Evolutionary conservation across 768 basidiomycete species (phyloP).

Genomic region (Rhizopogon sp.): DNA sequence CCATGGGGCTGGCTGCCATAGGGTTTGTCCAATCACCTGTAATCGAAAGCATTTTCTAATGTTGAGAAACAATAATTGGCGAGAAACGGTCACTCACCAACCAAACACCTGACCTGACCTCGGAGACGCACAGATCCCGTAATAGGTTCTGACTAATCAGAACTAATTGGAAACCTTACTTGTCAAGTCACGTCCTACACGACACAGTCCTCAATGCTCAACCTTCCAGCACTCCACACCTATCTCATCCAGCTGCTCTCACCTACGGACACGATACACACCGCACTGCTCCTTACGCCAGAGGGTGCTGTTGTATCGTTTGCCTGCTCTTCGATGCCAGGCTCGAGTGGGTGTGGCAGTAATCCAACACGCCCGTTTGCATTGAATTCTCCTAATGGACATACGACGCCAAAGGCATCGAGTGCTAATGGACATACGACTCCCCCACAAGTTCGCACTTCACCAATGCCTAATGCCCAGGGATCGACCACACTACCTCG

Average conservation of each 20-base stretch:
- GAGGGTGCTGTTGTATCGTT: constrained; percentile 71
- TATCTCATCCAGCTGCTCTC: constrained; percentile 60
- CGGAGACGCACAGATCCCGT: too few relatives aligned
- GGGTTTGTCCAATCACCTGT: too few relatives aligned
- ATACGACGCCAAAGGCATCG: too few relatives aligned
- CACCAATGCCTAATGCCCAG: background rate
- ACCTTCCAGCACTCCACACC: constrained; percentile 61
- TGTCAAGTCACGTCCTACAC: too few relatives aligned
- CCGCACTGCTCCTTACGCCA: constrained; percentile 65
- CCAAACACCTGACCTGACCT: background rate
- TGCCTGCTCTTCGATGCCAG: constrained; percentile 41
- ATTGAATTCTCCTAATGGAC: background rate
- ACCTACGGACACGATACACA: constrained; percentile 54
- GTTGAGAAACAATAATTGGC: too few relatives aligned
- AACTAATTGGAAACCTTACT: too few relatives aligned
- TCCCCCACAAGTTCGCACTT: background rate
- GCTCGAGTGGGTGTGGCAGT: background rate
- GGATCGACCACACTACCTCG: background rate
- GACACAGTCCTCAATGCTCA: constrained; percentile 45
- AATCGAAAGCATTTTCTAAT: too few relatives aligned
- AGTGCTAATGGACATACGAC: background rate
- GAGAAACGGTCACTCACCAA: background rate
- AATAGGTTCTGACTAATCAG: too few relatives aligned
- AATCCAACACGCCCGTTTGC: background rate
- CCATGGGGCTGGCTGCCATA: too few relatives aligned